Evolutionary conservation across 2,329 filamentous ascomycete genomes (phyloP), one percentile per base, ranked within the genome.

Genomic region (Arthrobotrys pseudoclavata): DNA sequence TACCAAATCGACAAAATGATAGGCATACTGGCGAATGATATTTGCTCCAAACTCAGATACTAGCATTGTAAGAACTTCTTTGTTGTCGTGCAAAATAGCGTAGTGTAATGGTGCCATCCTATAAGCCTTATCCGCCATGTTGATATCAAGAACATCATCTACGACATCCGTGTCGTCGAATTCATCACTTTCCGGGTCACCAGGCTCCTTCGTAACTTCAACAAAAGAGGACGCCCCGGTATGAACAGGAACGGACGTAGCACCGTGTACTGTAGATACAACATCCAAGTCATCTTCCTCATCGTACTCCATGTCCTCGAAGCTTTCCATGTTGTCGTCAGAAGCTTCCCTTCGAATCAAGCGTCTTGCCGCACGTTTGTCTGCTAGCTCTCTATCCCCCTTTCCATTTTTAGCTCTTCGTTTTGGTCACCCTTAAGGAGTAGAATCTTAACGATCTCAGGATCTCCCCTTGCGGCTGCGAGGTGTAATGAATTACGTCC

Each of bases 401-500:
- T 89, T 66, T 89, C 87, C 29, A 88, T 87, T 75, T 91, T 89
- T 63, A 88, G 86, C 71, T 90, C 90, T 82, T 94, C 90, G 78
- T 96, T 96, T 31, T 87, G 86, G 68, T 89, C 87, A 81, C 92
- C 96, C 84, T 90, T 93, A 26, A 89, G 86, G 82, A 97, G 87
- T 13, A 96, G 85, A 12, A 90, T 88, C 78, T 87, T 89, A 79
- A 95, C 86, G 78, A 96, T 94, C n/a, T 90, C 88, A 0, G 85
- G 82, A 79, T 89, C 85, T 0, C 93, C 93, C 24, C 91, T 87
- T 53, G 89, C 87, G 22, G 92, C 91, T 18, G 93, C 93, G 31
- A 96, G 85, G 83, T 97, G 93, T 13, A 97, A 86, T 9, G 93
- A 91, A 2, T 92, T 96, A 79, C 89, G 88, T 2, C 93, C 93